Conservation (phyloP, 306 rosid species). For the Sophora flavescens region DNA sequence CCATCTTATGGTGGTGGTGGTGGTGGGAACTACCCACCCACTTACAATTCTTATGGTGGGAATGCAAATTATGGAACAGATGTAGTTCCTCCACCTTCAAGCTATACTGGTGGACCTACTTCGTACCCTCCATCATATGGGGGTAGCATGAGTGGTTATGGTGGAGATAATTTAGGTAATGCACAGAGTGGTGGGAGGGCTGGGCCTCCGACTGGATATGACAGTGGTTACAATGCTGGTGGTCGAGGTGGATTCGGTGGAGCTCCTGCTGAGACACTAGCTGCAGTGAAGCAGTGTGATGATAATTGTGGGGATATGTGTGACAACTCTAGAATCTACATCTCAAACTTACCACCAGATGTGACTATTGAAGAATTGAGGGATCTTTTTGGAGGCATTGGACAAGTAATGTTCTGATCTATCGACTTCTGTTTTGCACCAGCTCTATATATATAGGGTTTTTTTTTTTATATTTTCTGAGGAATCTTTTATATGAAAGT, state of each 20-base stretch:
- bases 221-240: constrained; percentile 62
- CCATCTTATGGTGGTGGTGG: constrained; percentile 64
- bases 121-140: constrained; percentile 92
- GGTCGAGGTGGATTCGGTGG: constrained; percentile 79
- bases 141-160: constrained; percentile 69
- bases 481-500: constrained; percentile 2
- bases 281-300: constrained; percentile 93
- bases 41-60: constrained; percentile 63
- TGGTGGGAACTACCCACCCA: constrained; percentile 69
- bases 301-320: constrained; percentile 83
- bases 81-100: constrained; percentile 92
- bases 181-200: constrained; percentile 64
- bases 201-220: constrained; percentile 66
- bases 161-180: constrained; percentile 65
- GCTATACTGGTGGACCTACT: constrained; percentile 83
- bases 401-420: constrained; percentile 76
- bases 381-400: constrained; percentile 98
- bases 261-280: constrained; percentile 66
- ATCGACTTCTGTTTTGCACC: constrained; percentile 42
- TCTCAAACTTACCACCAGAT: constrained; percentile 93
- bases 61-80: constrained; percentile 78
- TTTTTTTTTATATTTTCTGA: not conserved
- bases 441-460: constrained; percentile 24
- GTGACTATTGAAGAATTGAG: constrained; percentile 87
- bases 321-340: constrained; percentile 97